Evolutionary conservation across 805 yeast species (phyloP).

Genomic region (Wickerhamomyces silvicola): DNA sequence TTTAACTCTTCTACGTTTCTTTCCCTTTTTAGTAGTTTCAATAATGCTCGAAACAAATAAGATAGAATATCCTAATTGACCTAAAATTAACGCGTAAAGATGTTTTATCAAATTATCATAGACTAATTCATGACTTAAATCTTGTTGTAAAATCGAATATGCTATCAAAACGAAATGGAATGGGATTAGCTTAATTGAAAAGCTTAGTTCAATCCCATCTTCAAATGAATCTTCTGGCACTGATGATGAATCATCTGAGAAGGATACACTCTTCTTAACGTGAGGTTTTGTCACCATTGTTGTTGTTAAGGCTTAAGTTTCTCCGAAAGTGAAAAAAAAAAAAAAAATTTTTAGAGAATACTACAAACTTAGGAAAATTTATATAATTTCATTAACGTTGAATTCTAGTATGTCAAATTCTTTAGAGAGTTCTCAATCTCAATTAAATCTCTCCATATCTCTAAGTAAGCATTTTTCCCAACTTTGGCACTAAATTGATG

Average conservation of each 20-base stretch:
- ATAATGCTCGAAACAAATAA: not conserved
- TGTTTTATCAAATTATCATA: not conserved
- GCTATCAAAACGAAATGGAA: conserved; percentile 10
- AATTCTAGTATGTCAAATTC: too few relatives aligned
- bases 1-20: not conserved
- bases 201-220: conserved; percentile 1
- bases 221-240: conserved; percentile 6
- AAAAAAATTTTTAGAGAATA: too few relatives aligned
- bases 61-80: not conserved
- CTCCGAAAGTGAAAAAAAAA: too few relatives aligned
- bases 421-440: conserved; percentile 42
- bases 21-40: conserved; percentile 1
- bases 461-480: conserved; percentile 50
- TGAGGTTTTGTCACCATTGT: conserved; percentile 3
- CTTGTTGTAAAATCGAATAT: conserved; percentile 4
- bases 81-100: not conserved
- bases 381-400: too few relatives aligned
- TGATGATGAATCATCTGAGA: conserved; percentile 6
- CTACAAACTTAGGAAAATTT: too few relatives aligned
- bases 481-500: conserved; percentile 48
- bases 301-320: not conserved
- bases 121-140: not conserved
- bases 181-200: conserved; percentile 7
- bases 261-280: conserved; percentile 14
- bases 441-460: conserved; percentile 62